Conservation (phyloP, 1,139 yeast species). For the Suhomyces kunorum region DNA sequence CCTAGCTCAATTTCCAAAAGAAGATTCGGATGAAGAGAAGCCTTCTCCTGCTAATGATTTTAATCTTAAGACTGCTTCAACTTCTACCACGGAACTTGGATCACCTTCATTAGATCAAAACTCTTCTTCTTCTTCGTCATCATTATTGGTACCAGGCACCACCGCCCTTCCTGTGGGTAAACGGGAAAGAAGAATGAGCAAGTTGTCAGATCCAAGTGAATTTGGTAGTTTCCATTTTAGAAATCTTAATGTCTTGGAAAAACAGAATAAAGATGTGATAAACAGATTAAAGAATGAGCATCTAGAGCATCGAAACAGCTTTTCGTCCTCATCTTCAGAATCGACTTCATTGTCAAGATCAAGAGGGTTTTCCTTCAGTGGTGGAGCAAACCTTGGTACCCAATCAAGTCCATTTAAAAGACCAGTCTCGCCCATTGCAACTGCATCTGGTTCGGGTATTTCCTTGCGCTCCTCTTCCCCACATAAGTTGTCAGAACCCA, state of each 20-base stretch:
- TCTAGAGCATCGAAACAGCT: conserved; percentile 52
- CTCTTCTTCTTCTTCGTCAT: conserved; percentile 15
- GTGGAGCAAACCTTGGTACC: conserved; percentile 16
- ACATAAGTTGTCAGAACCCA: conserved; percentile 10
- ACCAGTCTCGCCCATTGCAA: conserved; percentile 30
- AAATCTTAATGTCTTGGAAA: conserved; percentile 85
- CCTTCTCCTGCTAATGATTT: conserved; percentile 6
- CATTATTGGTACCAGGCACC: conserved; percentile 16
- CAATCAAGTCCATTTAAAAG: conserved; percentile 39
- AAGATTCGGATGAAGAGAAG: conserved; percentile 41
- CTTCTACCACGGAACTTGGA: conserved; percentile 21
- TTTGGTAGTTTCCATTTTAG: conserved; percentile 94
- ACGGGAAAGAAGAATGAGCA: conserved; percentile 65
- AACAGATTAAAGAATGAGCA: conserved; percentile 84
- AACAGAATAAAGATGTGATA: conserved; percentile 91
- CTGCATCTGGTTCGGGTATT: conserved; percentile 11
- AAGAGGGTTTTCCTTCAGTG: conserved; percentile 41
- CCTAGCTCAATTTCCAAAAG: conserved; percentile 59
- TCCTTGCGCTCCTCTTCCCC: conserved; percentile 33
- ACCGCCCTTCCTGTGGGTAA: conserved; percentile 26
- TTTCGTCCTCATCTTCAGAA: conserved; percentile 47
- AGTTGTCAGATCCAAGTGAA: conserved; percentile 73
- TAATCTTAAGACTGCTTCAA: conserved; percentile 8
- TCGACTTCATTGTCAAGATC: conserved; percentile 39
- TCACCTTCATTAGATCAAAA: conserved; percentile 20